These are phyloP conservation scores for Closterium sp. DNA, from an alignment of 139 green algal genomes.

Conservation along the genomic window DNA sequence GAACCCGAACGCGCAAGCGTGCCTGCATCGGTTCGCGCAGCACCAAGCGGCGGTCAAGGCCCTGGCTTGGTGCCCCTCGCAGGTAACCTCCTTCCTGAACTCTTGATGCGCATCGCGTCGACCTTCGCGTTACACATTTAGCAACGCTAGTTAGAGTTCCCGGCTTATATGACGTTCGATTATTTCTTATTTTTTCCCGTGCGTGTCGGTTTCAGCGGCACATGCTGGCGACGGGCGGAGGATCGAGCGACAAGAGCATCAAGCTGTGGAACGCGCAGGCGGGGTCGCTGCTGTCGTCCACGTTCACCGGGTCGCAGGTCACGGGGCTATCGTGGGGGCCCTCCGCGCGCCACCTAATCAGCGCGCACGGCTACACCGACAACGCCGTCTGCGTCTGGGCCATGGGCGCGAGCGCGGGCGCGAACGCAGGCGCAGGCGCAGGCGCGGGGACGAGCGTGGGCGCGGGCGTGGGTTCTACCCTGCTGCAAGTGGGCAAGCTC, in stretches of 20 bases:
- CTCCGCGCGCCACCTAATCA: slow-evolving; percentile 75
- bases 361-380: slow-evolving; percentile 73
- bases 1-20: not conserved
- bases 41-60: slow-evolving; percentile 81
- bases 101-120: not conserved
- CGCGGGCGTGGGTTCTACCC: slow-evolving; percentile 1
- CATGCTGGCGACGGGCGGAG: slow-evolving; percentile 75
- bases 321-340: slow-evolving; percentile 76
- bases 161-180: too few species aligned
- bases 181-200: too few species aligned
- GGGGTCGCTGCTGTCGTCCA: slow-evolving; percentile 71
- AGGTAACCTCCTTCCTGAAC: slow-evolving; percentile 46
- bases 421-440: too few species aligned
- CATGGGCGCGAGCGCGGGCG: not conserved
- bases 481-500: slow-evolving; percentile 77
- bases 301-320: slow-evolving; percentile 77
- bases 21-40: not conserved
- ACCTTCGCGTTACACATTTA: too few species aligned
- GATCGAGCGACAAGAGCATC: slow-evolving; percentile 78
- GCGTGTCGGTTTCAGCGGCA: not conserved
- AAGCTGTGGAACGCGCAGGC: slow-evolving; percentile 82
- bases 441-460: too few species aligned
- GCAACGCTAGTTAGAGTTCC: too few species aligned
- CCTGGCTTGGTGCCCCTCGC: slow-evolving; percentile 82
- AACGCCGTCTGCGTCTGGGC: slow-evolving; percentile 67